Conservation (phyloP, 768 basidiomycete genomes). For the Pleurotus giganteus region DNA sequence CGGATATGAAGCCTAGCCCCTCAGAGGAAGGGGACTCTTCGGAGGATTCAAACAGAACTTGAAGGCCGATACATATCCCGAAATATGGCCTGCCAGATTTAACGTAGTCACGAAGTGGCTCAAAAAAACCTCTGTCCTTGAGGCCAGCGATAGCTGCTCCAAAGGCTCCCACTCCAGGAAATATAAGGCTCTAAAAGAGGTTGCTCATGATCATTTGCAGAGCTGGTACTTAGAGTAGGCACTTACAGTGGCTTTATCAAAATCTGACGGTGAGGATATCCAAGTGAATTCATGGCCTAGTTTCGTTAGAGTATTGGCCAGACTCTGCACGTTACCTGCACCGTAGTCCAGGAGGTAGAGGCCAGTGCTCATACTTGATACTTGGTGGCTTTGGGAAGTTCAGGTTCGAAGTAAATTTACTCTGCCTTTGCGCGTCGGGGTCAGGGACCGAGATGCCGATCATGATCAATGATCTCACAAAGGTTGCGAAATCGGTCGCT, state of each 20-base stretch:
- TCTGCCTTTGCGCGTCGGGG: neutral
- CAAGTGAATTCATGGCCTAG: constrained; percentile 89
- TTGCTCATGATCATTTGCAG: constrained; percentile 12
- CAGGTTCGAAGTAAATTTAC: constrained; percentile 7
- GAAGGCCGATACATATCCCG: constrained; percentile 98
- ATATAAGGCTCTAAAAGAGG: constrained; percentile 76
- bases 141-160: constrained; percentile 84
- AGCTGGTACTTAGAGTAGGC: constrained; percentile 9
- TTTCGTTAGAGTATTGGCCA: constrained; percentile 85
- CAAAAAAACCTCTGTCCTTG: constrained; percentile 64
- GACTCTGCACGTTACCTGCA: constrained; percentile 90
- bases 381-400: neutral
- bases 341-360: constrained; percentile 96
- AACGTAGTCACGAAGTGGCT: constrained; percentile 82
- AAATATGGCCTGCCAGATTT: constrained; percentile 89
- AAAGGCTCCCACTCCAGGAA: constrained; percentile 96
- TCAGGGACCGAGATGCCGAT: constrained; percentile 7
- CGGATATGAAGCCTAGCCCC: constrained; percentile 90
- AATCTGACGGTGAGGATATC: constrained; percentile 80
- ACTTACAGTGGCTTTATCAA: constrained; percentile 87
- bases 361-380: constrained; percentile 22
- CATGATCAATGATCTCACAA: neutral
- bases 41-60: constrained; percentile 88
- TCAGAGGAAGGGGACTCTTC: constrained; percentile 62
- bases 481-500: neutral